Conservation (phyloP, 148 eudicot genomes). For the Rhododendron simsii region DNA sequence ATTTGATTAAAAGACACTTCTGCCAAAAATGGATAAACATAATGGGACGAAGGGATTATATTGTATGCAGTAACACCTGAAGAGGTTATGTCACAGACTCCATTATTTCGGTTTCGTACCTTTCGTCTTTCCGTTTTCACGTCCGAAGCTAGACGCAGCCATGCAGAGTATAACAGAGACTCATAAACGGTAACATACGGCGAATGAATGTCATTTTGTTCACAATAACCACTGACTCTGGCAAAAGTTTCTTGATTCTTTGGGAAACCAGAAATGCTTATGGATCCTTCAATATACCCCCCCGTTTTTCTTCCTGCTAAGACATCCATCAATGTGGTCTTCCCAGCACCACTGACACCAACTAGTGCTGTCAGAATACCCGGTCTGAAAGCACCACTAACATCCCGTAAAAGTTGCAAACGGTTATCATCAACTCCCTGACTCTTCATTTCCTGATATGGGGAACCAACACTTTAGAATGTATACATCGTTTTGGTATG, state of each 20-base stretch:
- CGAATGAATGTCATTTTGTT: conserved; percentile 35
- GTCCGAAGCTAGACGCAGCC: conserved; percentile 33
- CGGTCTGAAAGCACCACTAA: conserved; percentile 18
- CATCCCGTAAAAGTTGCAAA: conserved; percentile 26
- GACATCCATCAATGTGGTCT: conserved; percentile 3
- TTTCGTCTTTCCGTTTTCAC: conserved; percentile 29
- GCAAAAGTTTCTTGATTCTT: conserved; percentile 1
- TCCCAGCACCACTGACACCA: background rate
- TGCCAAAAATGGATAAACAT: background rate
- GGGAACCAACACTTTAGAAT: background rate
- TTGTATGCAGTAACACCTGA: background rate
- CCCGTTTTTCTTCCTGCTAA: background rate
- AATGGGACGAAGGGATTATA: background rate
- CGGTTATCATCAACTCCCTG: conserved; percentile 26
- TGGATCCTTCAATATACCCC: background rate
- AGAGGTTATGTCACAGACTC: background rate
- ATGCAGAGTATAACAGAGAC: conserved; percentile 35
- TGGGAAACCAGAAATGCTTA: background rate
- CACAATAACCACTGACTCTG: background rate
- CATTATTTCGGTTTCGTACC: conserved; percentile 7
- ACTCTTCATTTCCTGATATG: conserved; percentile 33
- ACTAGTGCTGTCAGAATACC: conserved; percentile 32
- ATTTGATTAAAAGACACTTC: background rate
- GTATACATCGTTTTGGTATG: too few relatives aligned
- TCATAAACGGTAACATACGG: conserved; percentile 37